A percentile compares a stretch with the other conserved stretches of the same genome.
Evolutionary conservation across 257 asterid species (phyloP).

Genomic region (Scutellaria baicalensis): DNA sequence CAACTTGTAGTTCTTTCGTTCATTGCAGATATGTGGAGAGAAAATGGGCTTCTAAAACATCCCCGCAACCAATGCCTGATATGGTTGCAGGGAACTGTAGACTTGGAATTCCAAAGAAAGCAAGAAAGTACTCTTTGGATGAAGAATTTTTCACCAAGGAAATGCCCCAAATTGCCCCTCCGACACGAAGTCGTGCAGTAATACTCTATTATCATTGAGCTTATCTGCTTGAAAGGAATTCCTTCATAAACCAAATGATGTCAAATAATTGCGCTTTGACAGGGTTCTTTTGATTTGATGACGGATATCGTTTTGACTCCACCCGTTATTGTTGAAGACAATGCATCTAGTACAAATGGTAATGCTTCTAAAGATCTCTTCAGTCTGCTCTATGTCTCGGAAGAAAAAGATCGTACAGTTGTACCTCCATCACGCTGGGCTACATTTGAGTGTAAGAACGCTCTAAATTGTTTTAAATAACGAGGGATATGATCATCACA

Average conservation of each 20-base stretch:
- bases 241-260: background rate
- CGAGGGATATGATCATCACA: background rate
- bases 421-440: constrained; percentile 98
- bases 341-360: constrained; percentile 22
- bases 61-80: constrained; percentile 27
- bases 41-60: constrained; percentile 60
- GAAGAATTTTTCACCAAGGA: constrained; percentile 50
- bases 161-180: constrained; percentile 26
- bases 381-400: constrained; percentile 60
- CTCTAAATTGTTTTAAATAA: background rate
- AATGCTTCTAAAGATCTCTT: constrained; percentile 54
- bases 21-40: constrained; percentile 59
- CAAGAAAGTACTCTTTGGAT: constrained; percentile 84
- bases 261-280: constrained; percentile 7
- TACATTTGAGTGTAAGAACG: constrained; percentile 79
- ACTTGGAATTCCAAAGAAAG: constrained; percentile 66
- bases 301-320: constrained; percentile 25
- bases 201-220: background rate
- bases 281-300: constrained; percentile 66
- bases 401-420: constrained; percentile 50
- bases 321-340: constrained; percentile 9
- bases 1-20: background rate
- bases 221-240: background rate
- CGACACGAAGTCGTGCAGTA: constrained; percentile 60
- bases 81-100: constrained; percentile 15